phyloP scores from a whole-genome alignment of 805 yeast genomes.

The Myxozyma vanderwaltii region DNA sequence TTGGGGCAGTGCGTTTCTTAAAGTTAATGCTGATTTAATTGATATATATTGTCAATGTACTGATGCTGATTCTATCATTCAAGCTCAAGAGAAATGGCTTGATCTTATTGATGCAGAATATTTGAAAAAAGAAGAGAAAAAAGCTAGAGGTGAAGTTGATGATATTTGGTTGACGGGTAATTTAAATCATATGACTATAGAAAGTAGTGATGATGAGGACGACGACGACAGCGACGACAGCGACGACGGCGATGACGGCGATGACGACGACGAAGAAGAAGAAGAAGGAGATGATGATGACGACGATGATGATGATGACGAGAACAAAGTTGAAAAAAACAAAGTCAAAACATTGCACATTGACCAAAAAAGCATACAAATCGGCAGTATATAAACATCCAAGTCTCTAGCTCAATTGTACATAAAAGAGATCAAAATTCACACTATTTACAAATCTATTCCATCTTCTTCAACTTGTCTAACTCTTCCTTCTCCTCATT shows the following conservation, averaged over 20 bases:
- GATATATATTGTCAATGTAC: constrained; percentile 77
- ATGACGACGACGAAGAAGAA: constrained; percentile 34
- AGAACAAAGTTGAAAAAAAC: background rate
- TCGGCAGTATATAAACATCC: background rate
- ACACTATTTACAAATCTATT: background rate
- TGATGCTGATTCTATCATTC: constrained; percentile 70
- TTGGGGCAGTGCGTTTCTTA: constrained; percentile 90
- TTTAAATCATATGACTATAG: constrained; percentile 55
- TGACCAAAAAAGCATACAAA: background rate
- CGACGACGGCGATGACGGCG: constrained; percentile 38
- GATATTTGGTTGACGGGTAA: constrained; percentile 83
- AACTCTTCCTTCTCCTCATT: constrained; percentile 17
- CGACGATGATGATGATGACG: background rate
- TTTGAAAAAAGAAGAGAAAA: constrained; percentile 56
- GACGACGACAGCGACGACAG: constrained; percentile 40
- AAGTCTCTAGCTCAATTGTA: no score
- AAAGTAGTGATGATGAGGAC: constrained; percentile 36
- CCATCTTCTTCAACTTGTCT: constrained; percentile 21
- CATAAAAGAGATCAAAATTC: no score
- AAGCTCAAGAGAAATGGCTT: constrained; percentile 77
- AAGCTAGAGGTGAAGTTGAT: constrained; percentile 56
- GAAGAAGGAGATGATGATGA: constrained; percentile 1
- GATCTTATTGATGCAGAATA: constrained; percentile 66
- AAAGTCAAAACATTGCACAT: background rate
- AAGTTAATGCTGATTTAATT: constrained; percentile 76